Conservation (phyloP, 257 asterid genomes). For the Eucommia ulmoides region DNA sequence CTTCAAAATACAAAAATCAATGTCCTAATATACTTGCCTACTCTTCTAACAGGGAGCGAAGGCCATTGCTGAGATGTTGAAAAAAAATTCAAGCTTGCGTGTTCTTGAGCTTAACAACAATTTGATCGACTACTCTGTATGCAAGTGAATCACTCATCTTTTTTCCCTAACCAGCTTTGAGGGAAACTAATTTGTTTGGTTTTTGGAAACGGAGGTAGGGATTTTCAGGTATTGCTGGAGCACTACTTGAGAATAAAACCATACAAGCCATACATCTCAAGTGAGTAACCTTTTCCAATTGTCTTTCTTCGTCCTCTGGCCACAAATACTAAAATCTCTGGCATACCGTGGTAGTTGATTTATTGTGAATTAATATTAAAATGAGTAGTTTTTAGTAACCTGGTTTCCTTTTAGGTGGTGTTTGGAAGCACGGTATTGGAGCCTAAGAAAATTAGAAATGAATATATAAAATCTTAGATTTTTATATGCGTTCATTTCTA, state of each 20-base stretch:
- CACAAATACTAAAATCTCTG: too few species aligned
- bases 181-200: conserved; percentile 25
- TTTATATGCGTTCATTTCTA: too few species aligned
- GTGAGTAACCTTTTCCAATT: too few species aligned
- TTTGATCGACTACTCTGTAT: conserved; percentile 91
- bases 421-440: too few species aligned
- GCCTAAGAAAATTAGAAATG: too few species aligned
- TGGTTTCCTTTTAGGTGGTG: too few species aligned
- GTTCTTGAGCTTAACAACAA: conserved; percentile 83
- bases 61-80: conserved; percentile 92
- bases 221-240: conserved; percentile 95
- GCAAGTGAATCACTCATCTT: conserved; percentile 16
- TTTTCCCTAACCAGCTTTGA: too few species aligned
- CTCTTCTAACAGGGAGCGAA: conserved; percentile 70
- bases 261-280: conserved; percentile 64
- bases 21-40: neutral
- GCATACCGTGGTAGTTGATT: neutral
- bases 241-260: conserved; percentile 70
- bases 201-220: conserved; percentile 96
- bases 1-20: too few species aligned
- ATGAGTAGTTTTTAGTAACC: conserved; percentile 7
- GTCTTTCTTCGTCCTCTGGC: too few species aligned
- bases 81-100: conserved; percentile 82
- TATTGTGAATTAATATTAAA: conserved; percentile 2
- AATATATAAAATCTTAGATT: too few species aligned